Evolutionary conservation across 768 basidiomycete species (phyloP), one percentile per base, ranked within the genome.

Genomic region (Podaxis rugospora): DNA sequence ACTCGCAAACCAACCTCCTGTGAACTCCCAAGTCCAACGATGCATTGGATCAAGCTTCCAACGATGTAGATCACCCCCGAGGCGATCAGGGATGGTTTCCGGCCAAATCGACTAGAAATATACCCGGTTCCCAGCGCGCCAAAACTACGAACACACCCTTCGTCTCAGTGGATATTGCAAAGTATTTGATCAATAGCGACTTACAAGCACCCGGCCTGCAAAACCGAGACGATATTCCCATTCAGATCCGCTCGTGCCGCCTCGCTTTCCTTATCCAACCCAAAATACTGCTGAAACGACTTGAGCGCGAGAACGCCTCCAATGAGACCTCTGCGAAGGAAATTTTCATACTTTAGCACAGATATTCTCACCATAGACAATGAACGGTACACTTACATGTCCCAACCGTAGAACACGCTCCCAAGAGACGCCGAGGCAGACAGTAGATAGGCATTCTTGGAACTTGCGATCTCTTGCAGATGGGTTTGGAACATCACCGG

Each of bases 201-300:
- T 64, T 65, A 82, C 81, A 81, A 78, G 58, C 75, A 79, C 3
- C 81, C 80, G 2, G 72, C 79, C 59, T 83, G 82, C 25, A 83
- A 65, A 28, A 81, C 71, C 0, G 82, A 72, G n/a, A 83, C 83
- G 27, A 84, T 80, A 62, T 83, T 80, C 4, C 82, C 83, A 39
- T 72, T 74, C 27, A 84, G 61, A 56, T 76, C 68, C 21, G 81
- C 80, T 28, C 69, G 69, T 7, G 76, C 73, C n/a, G 65, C 62
- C 1, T 75, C 62, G 23, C 68, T 72, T 69, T 74, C 65, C 54
- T 73, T 67, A 66, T 81, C 66, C 46, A 83, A 53, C 11, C 80
- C 80, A 66, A 83, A 83, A 65, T 80, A 83, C 16, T 66, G 49
- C 62, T 80, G 72, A 67, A 83, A 83, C 2, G 82, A 80, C 4